Percentiles rank a stretch among this genome's conserved stretches.
Conservation (phyloP, 495 filamentous ascomycete species). For the Tetracladium setigerum region DNA sequence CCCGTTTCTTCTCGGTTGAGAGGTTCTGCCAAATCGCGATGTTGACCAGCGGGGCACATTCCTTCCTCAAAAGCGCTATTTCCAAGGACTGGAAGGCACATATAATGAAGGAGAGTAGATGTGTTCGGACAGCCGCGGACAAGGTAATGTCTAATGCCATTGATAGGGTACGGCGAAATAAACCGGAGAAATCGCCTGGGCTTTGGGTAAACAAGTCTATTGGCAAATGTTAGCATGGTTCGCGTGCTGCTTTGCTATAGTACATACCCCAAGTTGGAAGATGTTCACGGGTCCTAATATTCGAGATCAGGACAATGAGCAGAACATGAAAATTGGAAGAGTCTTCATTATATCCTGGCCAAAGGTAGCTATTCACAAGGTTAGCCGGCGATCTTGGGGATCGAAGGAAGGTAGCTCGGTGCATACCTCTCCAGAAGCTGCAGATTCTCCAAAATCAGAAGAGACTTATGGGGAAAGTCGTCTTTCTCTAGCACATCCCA, state of each 20-base stretch:
- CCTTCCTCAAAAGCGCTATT: slow-evolving; percentile 79
- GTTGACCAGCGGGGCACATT: slow-evolving; percentile 90
- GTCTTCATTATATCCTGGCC: slow-evolving; percentile 86
- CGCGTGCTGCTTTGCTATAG: background rate
- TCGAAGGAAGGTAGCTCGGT: no score
- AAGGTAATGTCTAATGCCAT: slow-evolving; percentile 80
- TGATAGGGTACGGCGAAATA: slow-evolving; percentile 85
- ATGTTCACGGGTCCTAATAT: slow-evolving; percentile 80
- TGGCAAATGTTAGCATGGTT: background rate
- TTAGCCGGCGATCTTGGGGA: slow-evolving; percentile 12
- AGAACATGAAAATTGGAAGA: slow-evolving; percentile 87
- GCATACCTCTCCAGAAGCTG: slow-evolving; percentile 80
- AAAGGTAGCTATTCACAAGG: slow-evolving; percentile 62
- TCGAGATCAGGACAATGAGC: slow-evolving; percentile 74
- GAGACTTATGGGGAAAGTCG: slow-evolving; percentile 63
- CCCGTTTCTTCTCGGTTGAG: slow-evolving; percentile 47
- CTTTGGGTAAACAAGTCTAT: slow-evolving; percentile 68
- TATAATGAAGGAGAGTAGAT: slow-evolving; percentile 81
- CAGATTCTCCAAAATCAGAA: slow-evolving; percentile 81
- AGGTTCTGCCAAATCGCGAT: slow-evolving; percentile 95
- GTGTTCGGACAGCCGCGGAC: slow-evolving; percentile 59
- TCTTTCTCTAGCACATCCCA: slow-evolving; percentile 86
- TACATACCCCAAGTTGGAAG: slow-evolving; percentile 77
- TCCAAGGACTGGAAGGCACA: slow-evolving; percentile 92
- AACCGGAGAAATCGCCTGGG: slow-evolving; percentile 74